Conservation (phyloP, 495 filamentous ascomycete genomes). For the Penicillium cosmopolitanum region DNA sequence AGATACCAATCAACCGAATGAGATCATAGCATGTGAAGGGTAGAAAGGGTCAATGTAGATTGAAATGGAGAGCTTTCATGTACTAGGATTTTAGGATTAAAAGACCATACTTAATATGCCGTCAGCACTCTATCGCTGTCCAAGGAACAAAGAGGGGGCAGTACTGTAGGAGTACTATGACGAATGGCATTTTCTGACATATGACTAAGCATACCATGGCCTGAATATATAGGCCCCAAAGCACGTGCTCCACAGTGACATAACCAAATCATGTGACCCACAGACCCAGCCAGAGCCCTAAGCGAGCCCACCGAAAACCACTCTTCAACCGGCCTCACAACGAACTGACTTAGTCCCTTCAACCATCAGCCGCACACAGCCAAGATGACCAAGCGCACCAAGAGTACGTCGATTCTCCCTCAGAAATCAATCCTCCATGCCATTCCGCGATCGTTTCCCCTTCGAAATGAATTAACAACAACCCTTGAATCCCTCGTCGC, state of each 20-base stretch:
- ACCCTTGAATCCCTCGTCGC: constrained; percentile 21
- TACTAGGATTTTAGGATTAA: too few species aligned
- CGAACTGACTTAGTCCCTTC: constrained; percentile 49
- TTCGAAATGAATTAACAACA: constrained; percentile 1
- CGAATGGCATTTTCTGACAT: neutral
- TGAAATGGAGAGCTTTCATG: too few species aligned
- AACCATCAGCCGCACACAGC: constrained; percentile 46
- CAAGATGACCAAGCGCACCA: constrained; percentile 96
- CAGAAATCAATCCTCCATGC: constrained; percentile 1
- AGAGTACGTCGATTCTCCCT: constrained; percentile 59
- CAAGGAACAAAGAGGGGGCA: neutral
- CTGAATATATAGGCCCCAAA: neutral
- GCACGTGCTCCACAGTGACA: constrained; percentile 12
- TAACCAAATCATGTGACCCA: constrained; percentile 31
- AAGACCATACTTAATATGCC: neutral
- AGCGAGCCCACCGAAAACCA: constrained; percentile 56
- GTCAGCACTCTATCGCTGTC: constrained; percentile 8
- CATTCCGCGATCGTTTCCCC: neutral
- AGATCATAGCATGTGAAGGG: neutral
- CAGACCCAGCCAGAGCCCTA: constrained; percentile 40
- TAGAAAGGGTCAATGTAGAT: neutral
- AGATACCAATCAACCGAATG: neutral
- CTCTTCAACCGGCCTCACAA: constrained; percentile 41
- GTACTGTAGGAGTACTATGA: neutral
- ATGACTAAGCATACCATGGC: neutral